Percentiles rank a stretch among this genome's conserved stretches.
Evolutionary conservation across 805 yeast genomes (phyloP).

Genomic region (Yarrowia sp.): DNA sequence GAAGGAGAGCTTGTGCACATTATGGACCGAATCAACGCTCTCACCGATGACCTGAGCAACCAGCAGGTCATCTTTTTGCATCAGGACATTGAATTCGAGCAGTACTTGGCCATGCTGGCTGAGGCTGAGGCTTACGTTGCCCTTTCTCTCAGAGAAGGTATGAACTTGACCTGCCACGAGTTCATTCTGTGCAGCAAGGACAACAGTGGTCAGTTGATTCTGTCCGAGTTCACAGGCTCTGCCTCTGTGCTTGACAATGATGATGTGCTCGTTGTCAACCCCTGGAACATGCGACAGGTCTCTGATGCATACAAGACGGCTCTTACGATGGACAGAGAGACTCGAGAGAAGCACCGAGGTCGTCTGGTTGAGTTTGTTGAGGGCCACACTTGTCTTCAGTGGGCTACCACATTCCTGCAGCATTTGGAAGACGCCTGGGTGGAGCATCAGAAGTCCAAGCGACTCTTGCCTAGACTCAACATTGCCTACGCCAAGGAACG

Average conservation of each 20-base stretch:
- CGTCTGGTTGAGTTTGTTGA: conserved; percentile 63
- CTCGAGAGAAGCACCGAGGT: conserved; percentile 67
- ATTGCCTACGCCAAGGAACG: conserved; percentile 48
- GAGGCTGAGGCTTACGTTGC: conserved; percentile 91
- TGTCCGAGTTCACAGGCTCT: conserved; percentile 95
- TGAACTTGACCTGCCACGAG: conserved; percentile 96
- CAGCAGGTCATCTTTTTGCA: conserved; percentile 89
- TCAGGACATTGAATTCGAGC: conserved; percentile 87
- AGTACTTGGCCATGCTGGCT: conserved; percentile 81
- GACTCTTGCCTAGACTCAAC: conserved; percentile 47
- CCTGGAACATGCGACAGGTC: conserved; percentile 81
- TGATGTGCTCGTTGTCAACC: conserved; percentile 69
- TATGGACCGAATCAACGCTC: conserved; percentile 84
- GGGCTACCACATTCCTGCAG: conserved; percentile 69
- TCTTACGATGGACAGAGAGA: conserved; percentile 68
- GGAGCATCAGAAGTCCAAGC: conserved; percentile 55
- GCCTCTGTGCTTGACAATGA: conserved; percentile 78
- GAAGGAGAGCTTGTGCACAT: conserved; percentile 77
- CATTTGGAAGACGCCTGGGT: conserved; percentile 63
- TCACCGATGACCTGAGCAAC: conserved; percentile 71
- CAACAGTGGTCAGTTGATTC: conserved; percentile 74
- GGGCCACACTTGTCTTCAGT: conserved; percentile 71
- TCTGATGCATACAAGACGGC: conserved; percentile 68
- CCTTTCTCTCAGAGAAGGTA: conserved; percentile 92
- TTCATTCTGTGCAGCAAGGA: conserved; percentile 73